Conservation (phyloP, 371 early-diverging fungal genomes). For the Rhizopus delemar region DNA sequence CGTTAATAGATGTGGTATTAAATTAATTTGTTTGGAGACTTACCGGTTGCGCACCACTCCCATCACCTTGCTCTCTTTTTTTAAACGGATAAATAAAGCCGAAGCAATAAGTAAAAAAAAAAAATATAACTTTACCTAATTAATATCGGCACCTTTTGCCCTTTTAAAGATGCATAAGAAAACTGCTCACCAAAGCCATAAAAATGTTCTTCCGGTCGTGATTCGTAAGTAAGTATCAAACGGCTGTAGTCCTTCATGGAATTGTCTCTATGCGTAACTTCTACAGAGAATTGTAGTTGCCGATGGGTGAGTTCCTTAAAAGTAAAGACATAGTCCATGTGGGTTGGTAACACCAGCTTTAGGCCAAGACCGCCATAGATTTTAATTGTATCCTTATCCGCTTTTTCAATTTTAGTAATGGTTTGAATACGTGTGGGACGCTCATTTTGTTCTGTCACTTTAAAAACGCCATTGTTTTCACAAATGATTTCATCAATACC, state of each 20-base stretch:
- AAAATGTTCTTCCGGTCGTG: constrained; percentile 41
- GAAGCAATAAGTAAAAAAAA: constrained; percentile 1
- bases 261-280: constrained; percentile 27
- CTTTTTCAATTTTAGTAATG: constrained; percentile 30
- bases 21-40: neutral
- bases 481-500: constrained; percentile 33
- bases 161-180: constrained; percentile 40
- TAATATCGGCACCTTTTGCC: constrained; percentile 52
- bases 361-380: constrained; percentile 40
- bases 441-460: constrained; percentile 36
- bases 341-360: constrained; percentile 33
- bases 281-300: constrained; percentile 35
- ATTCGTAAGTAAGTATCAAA: constrained; percentile 29
- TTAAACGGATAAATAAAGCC: neutral
- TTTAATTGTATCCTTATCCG: constrained; percentile 16
- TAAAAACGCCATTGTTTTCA: constrained; percentile 29
- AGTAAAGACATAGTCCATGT: constrained; percentile 31
- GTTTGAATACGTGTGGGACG: constrained; percentile 41
- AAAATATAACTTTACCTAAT: constrained; percentile 17
- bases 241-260: constrained; percentile 34
- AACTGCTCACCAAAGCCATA: constrained; percentile 58
- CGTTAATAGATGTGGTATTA: neutral
- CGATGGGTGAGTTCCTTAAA: constrained; percentile 33
- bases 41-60: constrained; percentile 39
- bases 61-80: constrained; percentile 43